A percentile compares a stretch with the other conserved stretches of the same genome.
Conservation (phyloP, 352 stramenopile species). For the Pythium oligandrum region DNA sequence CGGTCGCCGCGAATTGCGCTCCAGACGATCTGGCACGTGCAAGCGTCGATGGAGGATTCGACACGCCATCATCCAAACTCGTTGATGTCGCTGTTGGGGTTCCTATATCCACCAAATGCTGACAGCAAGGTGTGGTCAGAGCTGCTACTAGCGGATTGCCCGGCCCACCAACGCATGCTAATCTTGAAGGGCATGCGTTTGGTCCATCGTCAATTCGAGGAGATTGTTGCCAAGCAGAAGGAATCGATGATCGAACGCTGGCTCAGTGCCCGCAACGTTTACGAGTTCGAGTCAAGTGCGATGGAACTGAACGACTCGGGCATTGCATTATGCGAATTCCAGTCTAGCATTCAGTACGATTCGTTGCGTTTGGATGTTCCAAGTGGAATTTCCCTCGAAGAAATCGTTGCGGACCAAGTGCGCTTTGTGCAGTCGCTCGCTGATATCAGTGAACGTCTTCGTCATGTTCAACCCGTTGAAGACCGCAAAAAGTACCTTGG, state of each 20-base stretch:
- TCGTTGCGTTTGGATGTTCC: slow-evolving; percentile 33
- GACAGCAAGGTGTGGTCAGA: slow-evolving; percentile 50
- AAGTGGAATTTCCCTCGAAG: slow-evolving; percentile 28
- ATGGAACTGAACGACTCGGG: slow-evolving; percentile 36
- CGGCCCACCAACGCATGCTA: slow-evolving; percentile 42
- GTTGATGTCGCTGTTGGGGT: slow-evolving; percentile 51
- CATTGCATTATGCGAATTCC: slow-evolving; percentile 59
- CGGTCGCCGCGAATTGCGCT: slow-evolving; percentile 65
- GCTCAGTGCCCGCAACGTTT: slow-evolving; percentile 44
- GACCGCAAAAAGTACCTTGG: slow-evolving; percentile 42
- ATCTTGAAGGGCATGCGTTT: slow-evolving; percentile 37
- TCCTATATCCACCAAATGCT: slow-evolving; percentile 39
- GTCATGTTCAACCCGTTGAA: slow-evolving; percentile 55
- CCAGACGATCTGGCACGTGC: slow-evolving; percentile 79
- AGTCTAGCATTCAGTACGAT: slow-evolving; percentile 70
- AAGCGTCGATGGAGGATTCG: slow-evolving; percentile 55
- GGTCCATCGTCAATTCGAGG: slow-evolving; percentile 29
- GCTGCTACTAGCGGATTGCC: slow-evolving; percentile 53
- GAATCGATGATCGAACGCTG: slow-evolving; percentile 55
- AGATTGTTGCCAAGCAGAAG: slow-evolving; percentile 40
- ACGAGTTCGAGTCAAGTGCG: slow-evolving; percentile 49
- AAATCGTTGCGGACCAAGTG: slow-evolving; percentile 71
- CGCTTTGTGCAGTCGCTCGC: slow-evolving; percentile 68
- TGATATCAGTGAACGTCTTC: slow-evolving; percentile 63
- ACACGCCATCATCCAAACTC: slow-evolving; percentile 54